Conservation (phyloP, 495 filamentous ascomycete species). For the Annulohypoxylon nitens region DNA sequence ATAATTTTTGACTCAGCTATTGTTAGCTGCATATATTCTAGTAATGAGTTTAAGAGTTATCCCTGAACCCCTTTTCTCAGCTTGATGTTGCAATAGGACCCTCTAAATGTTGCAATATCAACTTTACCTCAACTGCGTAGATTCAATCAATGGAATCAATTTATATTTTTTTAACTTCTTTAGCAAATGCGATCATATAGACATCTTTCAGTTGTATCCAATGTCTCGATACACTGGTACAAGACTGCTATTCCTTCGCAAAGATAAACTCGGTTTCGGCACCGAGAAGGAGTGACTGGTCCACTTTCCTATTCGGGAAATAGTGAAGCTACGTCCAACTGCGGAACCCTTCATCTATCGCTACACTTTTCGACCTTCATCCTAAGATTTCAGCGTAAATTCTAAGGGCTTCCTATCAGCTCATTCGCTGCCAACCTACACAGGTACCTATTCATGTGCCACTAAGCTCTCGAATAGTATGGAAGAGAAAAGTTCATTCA, state of each 20-base stretch:
- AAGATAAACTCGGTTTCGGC: too few species aligned
- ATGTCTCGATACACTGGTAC: background rate
- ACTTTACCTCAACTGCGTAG: background rate
- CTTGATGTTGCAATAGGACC: background rate
- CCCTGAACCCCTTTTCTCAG: background rate
- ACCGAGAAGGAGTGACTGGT: background rate
- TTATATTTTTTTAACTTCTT: too few species aligned
- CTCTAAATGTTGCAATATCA: background rate
- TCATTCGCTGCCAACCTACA: too few species aligned
- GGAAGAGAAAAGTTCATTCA: background rate
- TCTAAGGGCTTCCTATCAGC: too few species aligned
- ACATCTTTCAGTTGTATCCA: too few species aligned
- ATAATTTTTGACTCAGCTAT: background rate
- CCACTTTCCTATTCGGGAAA: slow-evolving; percentile 1
- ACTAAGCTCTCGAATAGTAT: background rate
- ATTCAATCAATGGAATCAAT: too few species aligned
- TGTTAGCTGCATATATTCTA: background rate
- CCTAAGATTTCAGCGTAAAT: too few species aligned
- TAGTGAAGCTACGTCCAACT: background rate
- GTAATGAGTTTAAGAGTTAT: background rate
- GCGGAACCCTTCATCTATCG: too few species aligned
- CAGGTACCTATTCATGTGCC: too few species aligned
- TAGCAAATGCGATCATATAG: too few species aligned
- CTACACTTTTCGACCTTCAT: too few species aligned
- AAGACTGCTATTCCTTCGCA: too few species aligned